Evolutionary conservation across 2,329 filamentous ascomycete genomes (phyloP), one percentile per base, ranked within the genome.

Genomic region (Sclerotinia borealis): DNA sequence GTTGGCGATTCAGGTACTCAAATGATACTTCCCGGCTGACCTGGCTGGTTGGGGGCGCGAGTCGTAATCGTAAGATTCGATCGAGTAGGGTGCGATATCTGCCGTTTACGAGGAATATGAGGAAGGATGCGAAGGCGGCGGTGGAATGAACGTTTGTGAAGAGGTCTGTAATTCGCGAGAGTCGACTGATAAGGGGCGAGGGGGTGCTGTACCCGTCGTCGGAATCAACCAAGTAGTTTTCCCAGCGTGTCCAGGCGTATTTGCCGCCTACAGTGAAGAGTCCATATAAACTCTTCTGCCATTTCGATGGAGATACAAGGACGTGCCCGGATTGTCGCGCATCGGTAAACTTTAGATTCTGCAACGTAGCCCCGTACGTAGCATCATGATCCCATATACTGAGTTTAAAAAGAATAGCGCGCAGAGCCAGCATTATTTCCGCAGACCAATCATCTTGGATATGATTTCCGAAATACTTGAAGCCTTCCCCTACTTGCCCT

Each of bases 301-400:
- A 87, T 69, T 79, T 86, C n/a, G 88, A 89, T 0, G 93, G 93
- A 19, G 89, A 79, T 15, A 85, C 83, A 59, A 90, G 78, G 31
- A 88, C 83, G 0, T 85, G 78, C 11, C 85, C 85, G 52, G 77
- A 77, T 60, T 81, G 82, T 66, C 93, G 84, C 55, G 92, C 93
- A 74, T 98, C 93, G 13, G 91, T 90, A 73, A 93, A 98, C 73
- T 88, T 88, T 34, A 99, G 82, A 67, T 96, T 96, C 76, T 99
- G 95, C 56, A 99, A 80, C 41, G 91, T 88, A 13, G 95, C 95
- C 65, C 95, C 95, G 76, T 99, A 98, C 6, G 91, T 96, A 45
- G 95, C 91, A 75, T 96, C 88, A 75, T 97, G 91, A 76, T 98
- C 93, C 95, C 95, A 99, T 64, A 99, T 88, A 19, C 90, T 92